phyloP scores from a whole-genome alignment of 202 grass and related monocot genomes.

The Tripidium arundinaceum region DNA sequence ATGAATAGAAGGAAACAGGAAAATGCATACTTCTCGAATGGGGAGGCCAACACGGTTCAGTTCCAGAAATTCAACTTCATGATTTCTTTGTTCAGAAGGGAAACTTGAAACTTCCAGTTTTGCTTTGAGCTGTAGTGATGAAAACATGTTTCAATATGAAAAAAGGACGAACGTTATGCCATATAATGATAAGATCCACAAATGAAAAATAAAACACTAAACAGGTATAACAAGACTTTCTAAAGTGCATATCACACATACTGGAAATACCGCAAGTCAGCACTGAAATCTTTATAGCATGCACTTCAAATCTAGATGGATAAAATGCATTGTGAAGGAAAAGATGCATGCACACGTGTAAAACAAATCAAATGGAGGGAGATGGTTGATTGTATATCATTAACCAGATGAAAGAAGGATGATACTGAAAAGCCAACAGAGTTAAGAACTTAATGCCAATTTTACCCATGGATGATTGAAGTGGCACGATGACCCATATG shows the following conservation, averaged over 20 bases:
- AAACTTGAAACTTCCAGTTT: conserved; percentile 20
- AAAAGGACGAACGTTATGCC: neutral
- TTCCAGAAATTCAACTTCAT: conserved; percentile 39
- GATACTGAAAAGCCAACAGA: neutral
- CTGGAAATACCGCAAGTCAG: neutral
- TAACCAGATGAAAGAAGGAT: neutral
- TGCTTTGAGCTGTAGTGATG: conserved; percentile 24
- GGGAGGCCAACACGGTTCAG: conserved; percentile 41
- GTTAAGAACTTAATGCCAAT: neutral
- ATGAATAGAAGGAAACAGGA: neutral
- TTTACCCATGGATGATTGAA: conserved; percentile 50
- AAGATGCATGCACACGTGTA: neutral
- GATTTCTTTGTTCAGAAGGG: conserved; percentile 27
- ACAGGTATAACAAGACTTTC: neutral
- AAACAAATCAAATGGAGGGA: neutral
- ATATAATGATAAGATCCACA: neutral
- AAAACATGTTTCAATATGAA: conserved; percentile 1
- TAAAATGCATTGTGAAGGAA: neutral
- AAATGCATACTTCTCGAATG: conserved; percentile 39
- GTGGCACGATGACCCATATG: conserved; percentile 30
- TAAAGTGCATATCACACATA: conserved; percentile 2
- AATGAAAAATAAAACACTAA: conserved; percentile 7
- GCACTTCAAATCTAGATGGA: conserved; percentile 12
- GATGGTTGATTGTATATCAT: neutral
- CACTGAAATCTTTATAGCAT: neutral